Evolutionary conservation across 352 stramenopile genomes (phyloP).

Genomic region (Phytopythium delawarense): DNA sequence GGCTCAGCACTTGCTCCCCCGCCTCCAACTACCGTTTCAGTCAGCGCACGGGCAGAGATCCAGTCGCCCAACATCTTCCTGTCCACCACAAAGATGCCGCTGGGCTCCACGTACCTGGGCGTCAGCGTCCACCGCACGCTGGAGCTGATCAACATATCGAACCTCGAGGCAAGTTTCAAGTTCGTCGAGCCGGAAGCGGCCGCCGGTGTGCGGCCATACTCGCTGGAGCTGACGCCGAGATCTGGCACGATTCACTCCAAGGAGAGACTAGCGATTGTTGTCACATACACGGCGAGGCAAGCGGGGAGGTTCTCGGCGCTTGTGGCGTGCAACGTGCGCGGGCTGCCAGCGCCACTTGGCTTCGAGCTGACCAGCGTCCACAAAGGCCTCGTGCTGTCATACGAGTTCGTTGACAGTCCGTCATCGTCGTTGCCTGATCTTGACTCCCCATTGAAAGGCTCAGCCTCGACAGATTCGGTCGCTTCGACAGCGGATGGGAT

Average conservation of each 20-base stretch:
- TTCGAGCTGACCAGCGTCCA: conserved; percentile 63
- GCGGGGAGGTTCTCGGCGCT: conserved; percentile 45
- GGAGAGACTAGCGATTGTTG: conserved; percentile 35
- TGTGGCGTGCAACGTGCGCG: conserved; percentile 59
- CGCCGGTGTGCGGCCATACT: conserved; percentile 25
- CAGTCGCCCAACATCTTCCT: conserved; percentile 75
- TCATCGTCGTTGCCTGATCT: not conserved
- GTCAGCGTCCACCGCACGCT: conserved; percentile 42
- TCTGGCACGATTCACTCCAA: conserved; percentile 58
- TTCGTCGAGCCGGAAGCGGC: conserved; percentile 58
- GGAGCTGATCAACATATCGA: conserved; percentile 76
- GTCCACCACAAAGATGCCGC: conserved; percentile 32
- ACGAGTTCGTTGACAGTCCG: conserved; percentile 37
- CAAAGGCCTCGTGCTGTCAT: conserved; percentile 76
- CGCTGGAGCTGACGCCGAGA: conserved; percentile 37
- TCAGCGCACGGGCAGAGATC: conserved; percentile 71
- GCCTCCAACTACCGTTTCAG: conserved; percentile 4
- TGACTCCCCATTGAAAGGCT: not conserved
- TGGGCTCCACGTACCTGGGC: conserved; percentile 68
- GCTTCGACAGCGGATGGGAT: not conserved
- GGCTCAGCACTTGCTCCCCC: not conserved
- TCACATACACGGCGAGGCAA: conserved; percentile 61
- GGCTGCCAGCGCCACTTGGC: conserved; percentile 50
- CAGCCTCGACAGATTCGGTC: conserved; percentile 15
- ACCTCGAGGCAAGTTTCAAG: conserved; percentile 71